Percentiles rank a stretch among this genome's conserved stretches.
Conservation (phyloP, 176 grass and related monocot genomes). For the Oryza meridionalis region DNA sequence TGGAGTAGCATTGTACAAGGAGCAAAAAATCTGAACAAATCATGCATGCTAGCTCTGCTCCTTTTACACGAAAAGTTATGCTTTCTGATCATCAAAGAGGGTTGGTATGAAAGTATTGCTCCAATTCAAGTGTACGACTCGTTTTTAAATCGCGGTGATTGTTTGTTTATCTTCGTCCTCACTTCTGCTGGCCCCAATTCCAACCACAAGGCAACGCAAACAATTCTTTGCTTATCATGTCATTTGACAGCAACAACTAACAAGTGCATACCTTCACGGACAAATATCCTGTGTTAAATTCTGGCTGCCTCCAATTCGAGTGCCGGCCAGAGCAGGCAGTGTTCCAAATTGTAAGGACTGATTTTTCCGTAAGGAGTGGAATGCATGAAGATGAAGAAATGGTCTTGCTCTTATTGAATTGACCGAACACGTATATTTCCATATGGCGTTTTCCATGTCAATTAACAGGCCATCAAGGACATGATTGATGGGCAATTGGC, state of each 20-base stretch:
- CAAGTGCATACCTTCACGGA: neutral
- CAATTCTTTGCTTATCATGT: neutral
- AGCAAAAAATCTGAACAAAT: neutral
- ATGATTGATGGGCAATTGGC: neutral
- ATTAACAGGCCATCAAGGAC: neutral
- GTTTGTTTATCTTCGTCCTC: neutral
- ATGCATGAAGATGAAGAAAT: neutral
- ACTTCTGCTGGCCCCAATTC: neutral
- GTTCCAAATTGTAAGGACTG: neutral
- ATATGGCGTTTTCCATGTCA: neutral
- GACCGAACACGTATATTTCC: constrained; percentile 10
- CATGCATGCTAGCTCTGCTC: neutral
- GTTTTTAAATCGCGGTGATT: neutral
- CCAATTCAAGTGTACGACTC: neutral
- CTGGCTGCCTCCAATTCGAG: neutral
- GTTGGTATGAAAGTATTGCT: neutral
- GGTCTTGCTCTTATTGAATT: neutral
- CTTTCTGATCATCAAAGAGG: no score
- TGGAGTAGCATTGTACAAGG: no score
- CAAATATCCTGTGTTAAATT: neutral
- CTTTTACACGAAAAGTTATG: neutral
- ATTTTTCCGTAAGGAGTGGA: neutral
- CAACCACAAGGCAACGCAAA: neutral
- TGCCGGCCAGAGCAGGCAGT: neutral
- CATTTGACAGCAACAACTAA: neutral